Conservation (phyloP, 2,329 filamentous ascomycete species). For the Sclerotinia trifoliorum region DNA sequence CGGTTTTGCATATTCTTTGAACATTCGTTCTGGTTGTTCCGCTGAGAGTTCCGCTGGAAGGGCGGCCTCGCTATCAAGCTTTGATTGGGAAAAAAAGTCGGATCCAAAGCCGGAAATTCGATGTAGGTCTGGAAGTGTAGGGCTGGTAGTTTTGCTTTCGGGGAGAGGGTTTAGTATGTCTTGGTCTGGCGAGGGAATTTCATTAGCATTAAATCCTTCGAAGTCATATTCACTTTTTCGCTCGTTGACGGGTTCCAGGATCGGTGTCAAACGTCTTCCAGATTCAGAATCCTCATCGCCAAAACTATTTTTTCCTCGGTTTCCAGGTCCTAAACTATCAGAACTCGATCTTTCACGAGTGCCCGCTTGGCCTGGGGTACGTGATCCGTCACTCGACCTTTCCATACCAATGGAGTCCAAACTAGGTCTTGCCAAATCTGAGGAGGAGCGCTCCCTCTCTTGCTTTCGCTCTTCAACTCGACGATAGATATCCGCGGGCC, state of each 20-base stretch:
- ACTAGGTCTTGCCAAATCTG: conserved; percentile 58
- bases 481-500: conserved; percentile 76
- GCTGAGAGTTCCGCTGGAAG: conserved; percentile 10
- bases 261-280: conserved; percentile 43
- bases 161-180: conserved; percentile 21
- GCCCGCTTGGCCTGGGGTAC: conserved; percentile 31
- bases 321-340: conserved; percentile 30
- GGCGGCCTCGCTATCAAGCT: conserved; percentile 22
- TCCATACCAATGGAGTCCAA: conserved; percentile 49
- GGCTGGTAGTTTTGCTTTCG: conserved; percentile 49
- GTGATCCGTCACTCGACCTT: conserved; percentile 33
- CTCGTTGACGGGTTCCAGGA: conserved; percentile 55
- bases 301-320: conserved; percentile 28
- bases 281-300: conserved; percentile 38
- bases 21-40: background rate
- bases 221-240: conserved; percentile 59
- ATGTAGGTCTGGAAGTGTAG: conserved; percentile 56
- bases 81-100: conserved; percentile 51
- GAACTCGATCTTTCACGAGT: conserved; percentile 32
- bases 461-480: conserved; percentile 63
- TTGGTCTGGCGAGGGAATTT: conserved; percentile 22
- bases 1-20: background rate
- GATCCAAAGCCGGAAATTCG: conserved; percentile 61
- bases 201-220: conserved; percentile 43
- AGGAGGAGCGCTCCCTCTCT: conserved; percentile 60